Evolutionary conservation across 768 basidiomycete species (phyloP), one percentile per base, ranked within the genome.

Genomic region (Hydnomerulius pinastri): DNA sequence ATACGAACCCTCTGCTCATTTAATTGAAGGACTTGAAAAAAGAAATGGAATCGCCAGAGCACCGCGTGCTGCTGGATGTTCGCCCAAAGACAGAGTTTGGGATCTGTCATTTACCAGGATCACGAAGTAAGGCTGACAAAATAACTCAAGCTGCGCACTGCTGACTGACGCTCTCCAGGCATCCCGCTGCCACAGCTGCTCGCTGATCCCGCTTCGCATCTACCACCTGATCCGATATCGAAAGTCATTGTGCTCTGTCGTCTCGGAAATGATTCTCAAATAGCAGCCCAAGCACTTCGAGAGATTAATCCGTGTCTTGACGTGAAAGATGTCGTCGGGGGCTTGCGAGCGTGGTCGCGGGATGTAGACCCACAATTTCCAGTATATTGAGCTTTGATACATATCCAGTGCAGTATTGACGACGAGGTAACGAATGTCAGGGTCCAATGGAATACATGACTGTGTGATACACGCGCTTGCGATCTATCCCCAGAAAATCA

Each of bases 181-280:
- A 71, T 94, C 11, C 90, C 93, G 0, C 75, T 97, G 10, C 70
- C 73, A 18, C 73, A 79, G 35, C 72, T 95, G 3, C 72, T 87
- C 1, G 77, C 80, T 3, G 72, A 84, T 47, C 93, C 92, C 1
- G 54, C 65, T n/a, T 57, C 68, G 1, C 66, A 74, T 46, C 43
- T 83, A n/a, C 60, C 71, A 6, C 32, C 55, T 3, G 55, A 62
- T 33, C 41, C 51, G 23, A 46, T 53, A 17, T 64, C 56, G 9
- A 66, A 73, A 8, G 40, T 64, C 15, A 83, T 83, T 52, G 71
- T 97, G 15, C 68, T 97, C 23, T 98, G 95, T 68, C 79, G 92
- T 25, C 74, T 92, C 18, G 95, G 96, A 4, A 98, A 98, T 61
- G 96, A 98, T 66, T 96, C 92, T 1, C 90, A 92, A 65, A 79